Base-by-base conservation (phyloP, 495 filamentous ascomycete species). In the Penicillium taxi region DNA sequence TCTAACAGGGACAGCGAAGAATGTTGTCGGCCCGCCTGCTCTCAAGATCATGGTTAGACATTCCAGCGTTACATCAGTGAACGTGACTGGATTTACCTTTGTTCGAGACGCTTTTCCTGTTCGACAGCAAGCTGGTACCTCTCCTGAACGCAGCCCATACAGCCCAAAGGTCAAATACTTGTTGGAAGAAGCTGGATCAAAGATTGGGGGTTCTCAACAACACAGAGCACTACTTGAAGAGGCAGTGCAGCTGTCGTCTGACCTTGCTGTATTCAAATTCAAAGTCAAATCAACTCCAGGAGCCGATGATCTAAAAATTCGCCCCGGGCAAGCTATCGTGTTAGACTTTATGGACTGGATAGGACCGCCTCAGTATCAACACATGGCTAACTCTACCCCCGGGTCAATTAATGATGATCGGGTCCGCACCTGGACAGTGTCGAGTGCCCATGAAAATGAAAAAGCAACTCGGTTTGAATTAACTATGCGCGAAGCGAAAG, bases 291-390 rank as follows among this genome's bases (percentile, higher is more conserved):
- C 46, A 9, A 5, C n/a, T 5, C 2, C 23, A 1, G 42, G 41
- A 1, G 19, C 21, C 11, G 9, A 16, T 4, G 38, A 32, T 5
- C 9, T 49, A 11, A 41, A 28, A 9, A 45, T 49, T 9, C 46
- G 32, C 2, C 46, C 46, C 1, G 46, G 46, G 7, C 46, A 49
- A 26, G 41, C 46, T 5, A 35, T 49, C 13, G 42, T 33, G 1
- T 34, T 49, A 2, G 46, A 49, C 34, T 49, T 49, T 11, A 49
- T 49, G 42, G 42, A 49, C 11, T 49, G 46, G 46, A 45, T 49
- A 17, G 46, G 46, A 9, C 46, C 46, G 5, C 46, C 46, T 14
- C 19, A 29, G 25, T 49, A 49, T 21, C 37, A 24, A 5, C 46
- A 49, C 38, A 49, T 49, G 46, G 37, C 46, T 4, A 33, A 45